phyloP scores from a whole-genome alignment of 2,329 filamentous ascomycete genomes.

The Clonostachys chloroleuca region DNA sequence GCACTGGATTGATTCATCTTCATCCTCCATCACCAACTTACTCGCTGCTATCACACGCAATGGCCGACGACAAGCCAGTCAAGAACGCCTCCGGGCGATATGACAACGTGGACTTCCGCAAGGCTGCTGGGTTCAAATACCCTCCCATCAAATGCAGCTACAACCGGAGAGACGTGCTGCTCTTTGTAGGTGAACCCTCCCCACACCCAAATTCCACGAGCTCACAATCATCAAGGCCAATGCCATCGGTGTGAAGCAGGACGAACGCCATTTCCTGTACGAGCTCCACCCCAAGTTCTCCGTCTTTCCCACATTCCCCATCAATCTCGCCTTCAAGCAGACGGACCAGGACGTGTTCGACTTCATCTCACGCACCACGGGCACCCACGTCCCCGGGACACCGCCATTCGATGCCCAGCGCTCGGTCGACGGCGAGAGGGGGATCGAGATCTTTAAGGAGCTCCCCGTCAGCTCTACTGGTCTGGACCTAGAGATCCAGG shows the following conservation, averaged over 20 bases:
- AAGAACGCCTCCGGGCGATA: slow-evolving; percentile 30
- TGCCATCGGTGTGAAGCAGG: slow-evolving; percentile 27
- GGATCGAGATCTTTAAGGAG: slow-evolving; percentile 27
- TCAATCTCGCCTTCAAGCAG: slow-evolving; percentile 38
- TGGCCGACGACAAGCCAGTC: slow-evolving; percentile 16
- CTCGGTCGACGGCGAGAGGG: slow-evolving; percentile 34
- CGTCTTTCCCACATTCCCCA: slow-evolving; percentile 39
- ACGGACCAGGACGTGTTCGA: slow-evolving; percentile 37
- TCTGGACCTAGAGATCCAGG: slow-evolving; percentile 29
- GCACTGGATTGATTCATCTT: no score
- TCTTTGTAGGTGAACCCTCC: slow-evolving; percentile 11
- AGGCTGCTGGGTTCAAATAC: slow-evolving; percentile 27
- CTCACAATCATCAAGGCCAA: slow-evolving; percentile 17
- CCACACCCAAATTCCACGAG: no score
- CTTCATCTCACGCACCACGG: slow-evolving; percentile 27
- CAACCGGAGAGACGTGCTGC: slow-evolving; percentile 33
- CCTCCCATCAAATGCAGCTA: slow-evolving; percentile 31
- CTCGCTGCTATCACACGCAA: not conserved
- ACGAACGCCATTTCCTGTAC: slow-evolving; percentile 36
- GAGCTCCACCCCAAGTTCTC: slow-evolving; percentile 37
- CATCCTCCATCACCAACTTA: no score
- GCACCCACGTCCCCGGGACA: slow-evolving; percentile 25
- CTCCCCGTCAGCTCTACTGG: slow-evolving; percentile 28
- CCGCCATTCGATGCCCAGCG: slow-evolving; percentile 32
- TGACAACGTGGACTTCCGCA: slow-evolving; percentile 33